Evolutionary conservation across 768 basidiomycete species (phyloP), one percentile per base, ranked within the genome.

Genomic region (Tubosaeta sp.): DNA sequence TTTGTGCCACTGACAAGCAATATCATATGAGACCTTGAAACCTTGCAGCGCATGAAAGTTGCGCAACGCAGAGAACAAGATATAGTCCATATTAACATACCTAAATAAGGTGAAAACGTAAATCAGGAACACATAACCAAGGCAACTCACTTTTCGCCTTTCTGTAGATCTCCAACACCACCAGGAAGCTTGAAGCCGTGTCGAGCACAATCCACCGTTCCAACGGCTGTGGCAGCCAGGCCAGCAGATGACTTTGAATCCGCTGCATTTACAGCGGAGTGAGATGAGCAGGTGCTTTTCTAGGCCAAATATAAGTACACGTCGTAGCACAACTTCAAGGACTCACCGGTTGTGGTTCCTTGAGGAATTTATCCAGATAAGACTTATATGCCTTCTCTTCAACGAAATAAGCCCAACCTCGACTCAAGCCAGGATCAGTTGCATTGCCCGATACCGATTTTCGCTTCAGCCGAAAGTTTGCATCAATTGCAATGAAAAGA

Each of bases 41-140:
- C 10, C 16, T n/a, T 24, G 35, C 6, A 18, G 18, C 6, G 11
- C 31, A 27, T 8, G 4, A 8, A 27, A 31, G 30, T 31, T n/a
- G 31, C 44, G 14, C 4, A 39, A 12, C 2, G 18, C 38, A 1
- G 46, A 48, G 18, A 48, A 48, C 9, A 48, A 40, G 0, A 39
- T 12, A 21, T 48, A 48, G 19, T 48, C 46, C 46, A 48, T 48
- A 24, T 48, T 48, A 7, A 48, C 16, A 14, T 48, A 48, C 6
- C 46, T 48, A 25, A 6, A 16, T n/a, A 9, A 18, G 3, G n/a
- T 6, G 14, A 4, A 19, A 14, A 19, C 16, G 13, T 6, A 2
- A 14, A 41, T 27, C 14, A 25, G 13, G 27, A 7, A 29, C 16
- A 29, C 27, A 8, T 34, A 2, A 8, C n/a, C n/a, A 35, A 3